Evolutionary conservation across 805 yeast genomes (phyloP).

Genomic region (Metschnikowia santaceciliae): DNA sequence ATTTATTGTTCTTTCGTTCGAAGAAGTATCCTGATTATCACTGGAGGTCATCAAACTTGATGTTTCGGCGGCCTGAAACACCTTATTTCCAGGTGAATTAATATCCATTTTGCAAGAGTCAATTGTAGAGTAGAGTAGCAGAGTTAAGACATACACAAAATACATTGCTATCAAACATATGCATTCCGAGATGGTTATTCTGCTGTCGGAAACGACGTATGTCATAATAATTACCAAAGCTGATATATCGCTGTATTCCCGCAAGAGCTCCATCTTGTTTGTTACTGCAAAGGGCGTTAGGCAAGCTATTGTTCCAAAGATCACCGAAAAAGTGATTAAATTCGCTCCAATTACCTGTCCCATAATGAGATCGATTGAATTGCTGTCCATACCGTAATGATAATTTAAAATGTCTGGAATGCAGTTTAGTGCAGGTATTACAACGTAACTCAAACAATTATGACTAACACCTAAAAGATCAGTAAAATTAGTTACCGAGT

Average conservation of each 20-base stretch:
- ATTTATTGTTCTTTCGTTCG: not conserved
- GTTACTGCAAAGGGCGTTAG: constrained; percentile 23
- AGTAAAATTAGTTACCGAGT: constrained; percentile 27
- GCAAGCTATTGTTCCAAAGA: constrained; percentile 30
- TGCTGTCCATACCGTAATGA: constrained; percentile 25
- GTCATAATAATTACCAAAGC: constrained; percentile 24
- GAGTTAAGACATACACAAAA: constrained; percentile 14
- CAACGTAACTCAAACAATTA: constrained; percentile 29
- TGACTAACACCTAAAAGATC: constrained; percentile 21
- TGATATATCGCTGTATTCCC: constrained; percentile 30
- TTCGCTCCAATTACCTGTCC: constrained; percentile 38
- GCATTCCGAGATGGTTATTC: constrained; percentile 30
- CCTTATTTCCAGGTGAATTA: constrained; percentile 2
- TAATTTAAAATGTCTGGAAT: constrained; percentile 37
- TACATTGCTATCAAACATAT: constrained; percentile 19
- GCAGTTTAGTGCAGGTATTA: constrained; percentile 36
- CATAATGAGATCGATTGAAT: constrained; percentile 30
- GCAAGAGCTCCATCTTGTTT: constrained; percentile 17
- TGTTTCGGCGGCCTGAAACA: constrained; percentile 2
- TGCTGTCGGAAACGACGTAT: constrained; percentile 31
- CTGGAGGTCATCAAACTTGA: constrained; percentile 2
- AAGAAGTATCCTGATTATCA: not conserved
- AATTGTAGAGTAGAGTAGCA: not conserved
- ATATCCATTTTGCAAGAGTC: constrained; percentile 1
- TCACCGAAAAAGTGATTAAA: constrained; percentile 29